phyloP scores from a whole-genome alignment of 176 grass and related monocot species.

The Elaeis guineensis region DNA sequence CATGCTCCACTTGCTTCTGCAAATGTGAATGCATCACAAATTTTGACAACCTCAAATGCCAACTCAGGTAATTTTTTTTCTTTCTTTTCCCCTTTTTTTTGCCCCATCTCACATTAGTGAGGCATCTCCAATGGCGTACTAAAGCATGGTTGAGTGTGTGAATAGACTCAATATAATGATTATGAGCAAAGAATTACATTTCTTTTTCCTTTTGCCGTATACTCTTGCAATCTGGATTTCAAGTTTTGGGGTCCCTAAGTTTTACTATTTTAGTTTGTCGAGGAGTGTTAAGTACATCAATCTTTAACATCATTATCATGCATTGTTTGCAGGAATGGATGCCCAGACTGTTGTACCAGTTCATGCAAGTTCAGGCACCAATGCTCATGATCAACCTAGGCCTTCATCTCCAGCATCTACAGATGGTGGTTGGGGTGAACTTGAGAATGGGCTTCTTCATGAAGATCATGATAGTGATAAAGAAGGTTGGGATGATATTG shows the following conservation, averaged over 20 bases:
- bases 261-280: too few species aligned
- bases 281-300: too few species aligned
- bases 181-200: too few species aligned
- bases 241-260: too few species aligned
- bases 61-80: constrained; percentile 37
- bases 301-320: not conserved
- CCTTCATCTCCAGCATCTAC: constrained; percentile 73
- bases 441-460: constrained; percentile 44
- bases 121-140: too few species aligned
- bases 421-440: constrained; percentile 78
- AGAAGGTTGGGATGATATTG: constrained; percentile 94
- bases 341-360: constrained; percentile 12
- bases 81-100: not conserved
- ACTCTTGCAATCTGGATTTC: too few species aligned
- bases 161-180: too few species aligned
- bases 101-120: not conserved
- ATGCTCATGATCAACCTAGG: constrained; percentile 48
- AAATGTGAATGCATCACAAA: constrained; percentile 41
- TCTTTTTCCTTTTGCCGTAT: too few species aligned
- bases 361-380: constrained; percentile 43
- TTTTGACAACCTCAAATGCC: constrained; percentile 41
- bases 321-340: constrained; percentile 30
- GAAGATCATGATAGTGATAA: constrained; percentile 56
- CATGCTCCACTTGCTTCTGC: constrained; percentile 50
- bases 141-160: too few species aligned